phyloP scores from a whole-genome alignment of 2,329 filamentous ascomycete genomes.

The Fusarium fracticaudum region DNA sequence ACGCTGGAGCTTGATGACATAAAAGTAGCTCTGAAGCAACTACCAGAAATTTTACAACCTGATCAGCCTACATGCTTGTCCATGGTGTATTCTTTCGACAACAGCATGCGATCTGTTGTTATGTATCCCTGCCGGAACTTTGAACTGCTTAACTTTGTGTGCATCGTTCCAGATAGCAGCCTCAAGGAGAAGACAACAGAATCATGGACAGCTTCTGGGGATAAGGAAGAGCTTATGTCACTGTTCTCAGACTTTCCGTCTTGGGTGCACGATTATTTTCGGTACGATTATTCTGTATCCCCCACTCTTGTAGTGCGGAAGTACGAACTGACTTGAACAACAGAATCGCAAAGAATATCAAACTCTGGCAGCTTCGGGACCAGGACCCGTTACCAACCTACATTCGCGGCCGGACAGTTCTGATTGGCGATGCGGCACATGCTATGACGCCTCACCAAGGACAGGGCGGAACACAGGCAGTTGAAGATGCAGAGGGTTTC shows the following conservation, averaged over 20 bases:
- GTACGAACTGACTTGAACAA: background rate
- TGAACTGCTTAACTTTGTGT: background rate
- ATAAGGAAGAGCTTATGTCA: background rate
- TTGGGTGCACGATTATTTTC: background rate
- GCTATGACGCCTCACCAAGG: background rate
- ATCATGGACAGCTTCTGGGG: background rate
- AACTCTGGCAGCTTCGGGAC: background rate
- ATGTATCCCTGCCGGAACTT: background rate
- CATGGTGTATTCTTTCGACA: background rate
- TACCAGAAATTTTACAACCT: background rate
- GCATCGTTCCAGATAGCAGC: background rate
- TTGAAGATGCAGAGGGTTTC: background rate
- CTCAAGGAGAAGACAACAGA: background rate
- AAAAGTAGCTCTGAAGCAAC: background rate
- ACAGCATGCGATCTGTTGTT: background rate
- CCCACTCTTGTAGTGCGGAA: background rate
- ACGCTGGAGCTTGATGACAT: background rate
- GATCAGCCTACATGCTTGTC: background rate
- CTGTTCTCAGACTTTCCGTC: background rate
- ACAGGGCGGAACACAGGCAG: background rate
- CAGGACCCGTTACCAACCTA: background rate
- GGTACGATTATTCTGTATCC: background rate
- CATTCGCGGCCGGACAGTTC: background rate
- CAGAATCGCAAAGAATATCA: background rate
- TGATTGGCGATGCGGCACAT: background rate